Evolutionary conservation across 805 yeast species (phyloP).

Genomic region (Saccharomycopsis fermentans): DNA sequence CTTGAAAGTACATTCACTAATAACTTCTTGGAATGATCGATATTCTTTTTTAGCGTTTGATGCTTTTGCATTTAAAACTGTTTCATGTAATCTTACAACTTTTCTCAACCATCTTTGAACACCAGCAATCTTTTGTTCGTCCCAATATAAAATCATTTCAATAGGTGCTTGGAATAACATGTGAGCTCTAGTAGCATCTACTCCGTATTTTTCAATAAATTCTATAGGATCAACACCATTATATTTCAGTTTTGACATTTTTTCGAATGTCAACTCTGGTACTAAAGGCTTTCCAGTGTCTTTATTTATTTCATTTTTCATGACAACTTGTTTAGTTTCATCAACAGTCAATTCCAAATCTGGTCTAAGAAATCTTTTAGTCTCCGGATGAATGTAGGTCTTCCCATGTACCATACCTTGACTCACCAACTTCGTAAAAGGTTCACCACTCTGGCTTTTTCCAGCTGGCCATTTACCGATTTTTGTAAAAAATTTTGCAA

Average conservation of each 20-base stretch:
- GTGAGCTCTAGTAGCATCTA: conserved; percentile 92
- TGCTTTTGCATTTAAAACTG: not conserved
- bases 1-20: not conserved
- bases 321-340: conserved; percentile 20
- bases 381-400: conserved; percentile 63
- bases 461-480: conserved; percentile 62
- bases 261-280: conserved; percentile 61
- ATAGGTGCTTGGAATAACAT: conserved; percentile 88
- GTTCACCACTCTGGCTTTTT: conserved; percentile 49
- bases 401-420: conserved; percentile 98
- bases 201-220: conserved; percentile 70
- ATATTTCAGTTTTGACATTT: conserved; percentile 93
- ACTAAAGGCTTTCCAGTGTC: conserved; percentile 38
- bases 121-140: conserved; percentile 78
- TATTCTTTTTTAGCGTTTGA: not conserved
- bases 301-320: conserved; percentile 26
- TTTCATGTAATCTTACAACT: not conserved
- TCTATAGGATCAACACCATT: conserved; percentile 88
- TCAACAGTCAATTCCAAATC: conserved; percentile 49
- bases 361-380: conserved; percentile 68
- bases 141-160: conserved; percentile 77
- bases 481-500: conserved; percentile 65
- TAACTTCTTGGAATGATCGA: not conserved
- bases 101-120: conserved; percentile 68
- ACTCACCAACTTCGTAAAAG: conserved; percentile 68